Percentiles rank a stretch among this genome's conserved stretches.
Evolutionary conservation across 441 rosid species (phyloP).

Genomic region (Eugenia klotzschiana): DNA sequence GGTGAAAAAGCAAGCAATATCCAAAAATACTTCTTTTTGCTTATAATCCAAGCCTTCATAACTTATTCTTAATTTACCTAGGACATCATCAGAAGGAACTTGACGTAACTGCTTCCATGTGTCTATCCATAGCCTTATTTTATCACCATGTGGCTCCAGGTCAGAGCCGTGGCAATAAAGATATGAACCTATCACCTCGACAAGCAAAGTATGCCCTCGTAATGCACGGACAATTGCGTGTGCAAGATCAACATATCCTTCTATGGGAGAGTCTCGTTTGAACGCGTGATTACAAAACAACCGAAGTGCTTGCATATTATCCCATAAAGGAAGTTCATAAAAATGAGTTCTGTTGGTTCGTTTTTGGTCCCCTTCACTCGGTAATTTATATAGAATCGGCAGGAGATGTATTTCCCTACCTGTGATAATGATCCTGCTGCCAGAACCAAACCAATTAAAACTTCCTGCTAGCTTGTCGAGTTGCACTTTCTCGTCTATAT

Average conservation of each 20-base stretch:
- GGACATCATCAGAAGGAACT: too few species aligned
- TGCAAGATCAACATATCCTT: neutral
- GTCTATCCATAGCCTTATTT: too few species aligned
- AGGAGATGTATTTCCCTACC: accelerated
- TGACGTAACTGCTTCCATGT: too few species aligned
- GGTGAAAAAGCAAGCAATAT: neutral
- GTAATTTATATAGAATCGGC: accelerated
- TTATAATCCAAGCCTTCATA: neutral
- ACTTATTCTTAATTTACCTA: too few species aligned
- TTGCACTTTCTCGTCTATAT: neutral
- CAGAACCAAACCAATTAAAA: neutral
- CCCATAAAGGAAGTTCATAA: neutral
- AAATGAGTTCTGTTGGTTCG: neutral
- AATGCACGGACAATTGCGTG: accelerated
- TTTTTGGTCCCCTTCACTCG: neutral
- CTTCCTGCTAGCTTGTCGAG: neutral
- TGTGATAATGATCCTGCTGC: neutral
- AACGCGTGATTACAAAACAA: neutral
- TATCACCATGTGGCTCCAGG: too few species aligned
- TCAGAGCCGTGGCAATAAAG: neutral
- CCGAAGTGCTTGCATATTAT: accelerated
- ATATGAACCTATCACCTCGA: neutral
- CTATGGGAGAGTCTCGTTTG: neutral
- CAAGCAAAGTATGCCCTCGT: neutral
- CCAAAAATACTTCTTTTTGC: neutral